Percentiles rank a stretch among this genome's conserved stretches.
Evolutionary conservation across 2,329 filamentous ascomycete genomes (phyloP).

Genomic region (Aspergillus ochraceoroseus): DNA sequence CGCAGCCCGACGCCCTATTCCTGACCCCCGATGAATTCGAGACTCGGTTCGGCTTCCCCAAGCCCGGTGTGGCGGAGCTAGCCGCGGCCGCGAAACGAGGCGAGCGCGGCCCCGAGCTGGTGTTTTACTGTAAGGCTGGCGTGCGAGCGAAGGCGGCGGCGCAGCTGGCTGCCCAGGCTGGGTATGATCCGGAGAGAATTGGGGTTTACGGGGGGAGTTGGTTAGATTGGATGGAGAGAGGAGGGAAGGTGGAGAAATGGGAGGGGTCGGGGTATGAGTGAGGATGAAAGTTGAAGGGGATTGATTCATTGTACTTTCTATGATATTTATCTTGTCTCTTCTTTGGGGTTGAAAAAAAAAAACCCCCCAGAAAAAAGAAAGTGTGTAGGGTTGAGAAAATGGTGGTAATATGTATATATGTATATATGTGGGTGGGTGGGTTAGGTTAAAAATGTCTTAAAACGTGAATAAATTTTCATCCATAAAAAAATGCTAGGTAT

Average conservation of each 20-base stretch:
- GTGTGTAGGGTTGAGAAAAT: too few relatives aligned
- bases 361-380: too few relatives aligned
- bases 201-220: constrained; percentile 51
- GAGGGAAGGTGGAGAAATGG: constrained; percentile 58
- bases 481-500: too few relatives aligned
- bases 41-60: constrained; percentile 71
- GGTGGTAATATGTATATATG: too few relatives aligned
- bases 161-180: constrained; percentile 67
- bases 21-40: constrained; percentile 73
- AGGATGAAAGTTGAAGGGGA: background rate
- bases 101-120: constrained; percentile 39
- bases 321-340: too few relatives aligned
- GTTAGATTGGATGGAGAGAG: constrained; percentile 72
- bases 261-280: constrained; percentile 26
- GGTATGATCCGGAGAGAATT: constrained; percentile 62
- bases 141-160: constrained; percentile 76
- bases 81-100: constrained; percentile 13
- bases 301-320: too few relatives aligned
- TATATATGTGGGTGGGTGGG: too few relatives aligned
- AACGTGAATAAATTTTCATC: too few relatives aligned
- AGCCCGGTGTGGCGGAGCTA: constrained; percentile 54
- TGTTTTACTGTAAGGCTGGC: constrained; percentile 93
- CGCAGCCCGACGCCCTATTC: constrained; percentile 73
- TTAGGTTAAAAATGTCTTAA: too few relatives aligned
- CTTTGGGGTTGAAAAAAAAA: too few relatives aligned